A percentile compares a stretch with the other conserved stretches of the same genome.
These are phyloP conservation scores for Hypoxylon sp. DNA, from an alignment of 2,329 filamentous ascomycete species.

Conservation along the genomic window DNA sequence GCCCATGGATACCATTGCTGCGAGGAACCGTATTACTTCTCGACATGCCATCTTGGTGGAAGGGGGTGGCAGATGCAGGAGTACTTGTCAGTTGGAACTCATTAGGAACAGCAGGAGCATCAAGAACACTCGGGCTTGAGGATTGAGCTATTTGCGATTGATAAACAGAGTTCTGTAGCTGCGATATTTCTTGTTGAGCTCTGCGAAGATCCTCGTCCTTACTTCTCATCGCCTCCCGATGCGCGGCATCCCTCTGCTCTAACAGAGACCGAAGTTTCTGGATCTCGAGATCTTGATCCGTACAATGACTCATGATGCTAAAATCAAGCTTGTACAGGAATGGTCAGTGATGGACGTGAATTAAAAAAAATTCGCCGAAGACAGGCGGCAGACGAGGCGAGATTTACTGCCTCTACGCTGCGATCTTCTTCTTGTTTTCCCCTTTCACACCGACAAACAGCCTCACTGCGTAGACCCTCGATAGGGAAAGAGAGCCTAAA, in stretches of 20 bases:
- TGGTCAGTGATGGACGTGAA: constrained; percentile 33
- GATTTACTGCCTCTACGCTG: constrained; percentile 35
- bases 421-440: constrained; percentile 32
- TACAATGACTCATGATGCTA: constrained; percentile 48
- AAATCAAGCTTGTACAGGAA: constrained; percentile 34
- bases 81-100: constrained; percentile 52
- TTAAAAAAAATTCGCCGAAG: constrained; percentile 22
- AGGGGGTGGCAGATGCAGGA: constrained; percentile 40
- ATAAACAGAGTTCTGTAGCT: constrained; percentile 49
- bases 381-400: constrained; percentile 37
- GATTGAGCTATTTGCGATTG: constrained; percentile 47
- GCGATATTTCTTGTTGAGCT: constrained; percentile 47
- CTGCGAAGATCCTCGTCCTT: constrained; percentile 49
- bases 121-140: constrained; percentile 45
- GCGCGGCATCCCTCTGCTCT: constrained; percentile 40
- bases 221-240: constrained; percentile 44
- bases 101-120: constrained; percentile 47
- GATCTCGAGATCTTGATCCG: constrained; percentile 50
- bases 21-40: constrained; percentile 53
- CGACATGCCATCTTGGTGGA: constrained; percentile 49
- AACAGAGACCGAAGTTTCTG: constrained; percentile 49
- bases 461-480: constrained; percentile 42
- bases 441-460: constrained; percentile 42
- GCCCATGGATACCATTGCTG: constrained; percentile 47
- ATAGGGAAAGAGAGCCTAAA: constrained; percentile 30